These are phyloP conservation scores for Arthroderma uncinatum DNA, from an alignment of 2,329 filamentous ascomycete species.

Conservation along the genomic window DNA sequence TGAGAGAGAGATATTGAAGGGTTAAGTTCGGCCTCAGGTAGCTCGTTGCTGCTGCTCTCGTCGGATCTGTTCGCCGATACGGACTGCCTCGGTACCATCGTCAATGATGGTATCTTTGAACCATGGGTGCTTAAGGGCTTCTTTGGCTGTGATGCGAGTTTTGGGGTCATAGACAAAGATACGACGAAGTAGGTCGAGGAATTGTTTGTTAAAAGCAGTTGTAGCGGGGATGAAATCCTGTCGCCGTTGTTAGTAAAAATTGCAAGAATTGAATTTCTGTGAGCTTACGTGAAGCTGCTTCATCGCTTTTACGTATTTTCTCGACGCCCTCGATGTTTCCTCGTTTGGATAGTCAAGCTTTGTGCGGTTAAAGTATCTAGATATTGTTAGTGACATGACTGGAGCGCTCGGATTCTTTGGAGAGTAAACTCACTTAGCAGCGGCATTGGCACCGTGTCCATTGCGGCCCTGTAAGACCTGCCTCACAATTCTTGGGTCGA, in stretches of 20 bases:
- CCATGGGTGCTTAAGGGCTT: conserved; percentile 56
- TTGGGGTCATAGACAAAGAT: conserved; percentile 60
- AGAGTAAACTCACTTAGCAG: conserved; percentile 42
- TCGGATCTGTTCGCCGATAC: conserved; percentile 41
- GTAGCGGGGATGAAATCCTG: conserved; percentile 53
- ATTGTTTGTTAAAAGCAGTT: conserved; percentile 50
- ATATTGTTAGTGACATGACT: conserved; percentile 24
- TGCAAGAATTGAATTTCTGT: not conserved
- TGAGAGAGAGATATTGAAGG: not conserved
- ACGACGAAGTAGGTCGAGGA: conserved; percentile 50
- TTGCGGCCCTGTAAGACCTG: conserved; percentile 41
- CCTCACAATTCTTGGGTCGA: conserved; percentile 45
- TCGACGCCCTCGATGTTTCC: conserved; percentile 52
- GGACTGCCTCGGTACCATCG: conserved; percentile 54
- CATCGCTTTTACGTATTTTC: conserved; percentile 59
- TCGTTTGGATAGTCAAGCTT: conserved; percentile 53
- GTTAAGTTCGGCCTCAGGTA: not conserved
- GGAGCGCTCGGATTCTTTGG: conserved; percentile 13
- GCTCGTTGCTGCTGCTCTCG: not conserved
- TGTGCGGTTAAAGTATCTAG: conserved; percentile 44
- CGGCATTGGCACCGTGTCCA: conserved; percentile 41
- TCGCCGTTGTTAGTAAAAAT: conserved; percentile 17
- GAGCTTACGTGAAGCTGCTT: conserved; percentile 47
- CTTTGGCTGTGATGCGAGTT: conserved; percentile 52
- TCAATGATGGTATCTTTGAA: conserved; percentile 54